Base-by-base conservation (phyloP, 2,329 filamentous ascomycete genomes). In the Fusarium setosum region DNA sequence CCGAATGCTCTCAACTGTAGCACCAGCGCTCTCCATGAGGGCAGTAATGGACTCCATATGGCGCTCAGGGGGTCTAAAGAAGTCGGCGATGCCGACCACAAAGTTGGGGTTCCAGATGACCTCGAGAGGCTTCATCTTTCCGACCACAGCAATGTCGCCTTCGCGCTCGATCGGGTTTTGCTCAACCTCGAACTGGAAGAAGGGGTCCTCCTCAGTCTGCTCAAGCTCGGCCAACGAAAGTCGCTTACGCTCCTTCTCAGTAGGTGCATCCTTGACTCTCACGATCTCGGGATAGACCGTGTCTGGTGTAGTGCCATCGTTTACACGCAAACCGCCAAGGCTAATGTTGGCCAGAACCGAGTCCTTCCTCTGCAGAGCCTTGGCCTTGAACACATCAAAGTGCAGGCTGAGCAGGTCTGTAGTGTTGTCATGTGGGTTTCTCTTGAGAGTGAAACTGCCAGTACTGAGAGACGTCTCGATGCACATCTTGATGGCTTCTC, bases 31-130 rank as follows among this genome's bases (percentile, higher is more conserved):
- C 77, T 99, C 96, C 89, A 99, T 93, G 56, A 99, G 84, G 2
- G 96, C 96, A 12, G 90, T 92, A 70, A 99, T 97, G 10, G 96
- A 99, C 75, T 99, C 96, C 94, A 99, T 97, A 75, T 99, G 96
- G 49, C 94, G 87, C 76, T 97, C 94, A 0, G 96, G 96, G 1
- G 96, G 96, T 64, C 95, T 91, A 83, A 99, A 99, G 81, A 99
- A 99, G 70, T 94, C 93, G 52, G 91, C 93, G 35, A 98, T 89
- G 47, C 96, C 94, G 6, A 97, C 89, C 1, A 98, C 85, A 69
- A 98, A 96, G 66, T 90, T 92, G 1, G 96, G 96, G 71, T 99
- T 99, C 86, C 97, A 99, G 21, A 99, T 93, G 54, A 99, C 92
- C 76, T 99, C 96, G 68, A 99, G 90, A 41, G 94, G 96, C 77